Percentiles rank a stretch among this genome's conserved stretches.
phyloP scores from a whole-genome alignment of 176 grass and related monocot genomes.

The Carex pumila region DNA sequence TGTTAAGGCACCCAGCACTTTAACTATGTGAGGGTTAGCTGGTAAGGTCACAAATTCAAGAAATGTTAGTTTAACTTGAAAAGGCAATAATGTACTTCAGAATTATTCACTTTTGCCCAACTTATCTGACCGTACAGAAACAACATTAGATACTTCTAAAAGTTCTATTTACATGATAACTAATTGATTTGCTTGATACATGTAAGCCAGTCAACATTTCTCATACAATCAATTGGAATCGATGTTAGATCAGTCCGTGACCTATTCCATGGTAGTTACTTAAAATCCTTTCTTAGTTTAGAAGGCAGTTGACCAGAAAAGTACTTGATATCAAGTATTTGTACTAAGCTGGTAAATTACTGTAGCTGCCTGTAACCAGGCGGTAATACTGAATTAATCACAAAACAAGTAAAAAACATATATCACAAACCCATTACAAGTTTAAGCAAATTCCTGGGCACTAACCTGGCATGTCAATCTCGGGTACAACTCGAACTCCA shows the following conservation, averaged over 20 bases:
- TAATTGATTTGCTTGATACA: background rate
- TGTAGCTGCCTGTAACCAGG: background rate
- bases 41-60: background rate
- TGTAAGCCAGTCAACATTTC: background rate
- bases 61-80: background rate
- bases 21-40: background rate
- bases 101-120: background rate
- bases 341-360: background rate
- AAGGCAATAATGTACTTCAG: background rate
- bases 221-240: background rate
- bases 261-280: background rate
- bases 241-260: background rate
- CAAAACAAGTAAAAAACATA: background rate
- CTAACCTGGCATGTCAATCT: conserved; percentile 88
- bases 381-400: background rate
- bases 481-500: conserved; percentile 81
- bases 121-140: background rate
- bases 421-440: background rate
- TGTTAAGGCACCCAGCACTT: no score
- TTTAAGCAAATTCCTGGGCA: background rate
- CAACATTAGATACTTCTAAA: background rate
- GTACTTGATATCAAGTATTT: background rate
- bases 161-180: background rate
- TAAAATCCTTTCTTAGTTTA: background rate
- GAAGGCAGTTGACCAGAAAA: background rate